Base-by-base conservation (phyloP, 2,329 filamentous ascomycete genomes). In the Aspergillus fructus region DNA sequence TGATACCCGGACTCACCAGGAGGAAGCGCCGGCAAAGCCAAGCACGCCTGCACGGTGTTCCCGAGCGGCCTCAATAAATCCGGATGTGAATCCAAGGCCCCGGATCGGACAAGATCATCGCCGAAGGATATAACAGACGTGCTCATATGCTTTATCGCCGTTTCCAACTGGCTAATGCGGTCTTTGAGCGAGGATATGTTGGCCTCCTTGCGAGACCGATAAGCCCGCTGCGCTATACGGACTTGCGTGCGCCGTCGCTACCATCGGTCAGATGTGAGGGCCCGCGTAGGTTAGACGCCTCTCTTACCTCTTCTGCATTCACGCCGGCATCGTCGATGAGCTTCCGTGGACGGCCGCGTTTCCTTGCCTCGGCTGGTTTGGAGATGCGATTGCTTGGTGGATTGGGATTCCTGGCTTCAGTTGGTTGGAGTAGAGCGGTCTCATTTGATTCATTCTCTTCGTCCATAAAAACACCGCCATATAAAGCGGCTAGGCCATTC, bases 191-290 rank as follows among this genome's bases (percentile, higher is more conserved):
- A 54, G n/a, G 60, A 58, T 11, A 64, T 50, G 33, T 53, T 61
- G 4, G 62, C 64, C 54, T 68, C 64, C 42, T 67, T 67, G 24
- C 66, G 64, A 15, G 64, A 67, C 17, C 66, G 65, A 56, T 67
- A 68, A 3, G 66, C 66, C 5, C 65, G 63, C 58, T 68, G 66
- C 15, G 65, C 66, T 39, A 66, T 56, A 34, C 66, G 65, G 34
- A 65, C 66, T 55, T 68, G 66, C 59, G 61, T 62, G 27, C 66
- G 65, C 8, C 66, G 56, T 39, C 65, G 64, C 66, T 68, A 23
- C 15, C 5, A 41, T 9, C 13, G 7, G 24, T 13, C 11, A 50
- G n/a, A 23, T 23, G 3, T 39, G 7, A 40, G 15, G 4, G 12
- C 30, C 4, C 8, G 45, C 42, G 13, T 27, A 30, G 27, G 3